Evolutionary conservation across 345 rosid genomes (phyloP), one percentile per base, ranked within the genome.

Genomic region (Viola odorata): DNA sequence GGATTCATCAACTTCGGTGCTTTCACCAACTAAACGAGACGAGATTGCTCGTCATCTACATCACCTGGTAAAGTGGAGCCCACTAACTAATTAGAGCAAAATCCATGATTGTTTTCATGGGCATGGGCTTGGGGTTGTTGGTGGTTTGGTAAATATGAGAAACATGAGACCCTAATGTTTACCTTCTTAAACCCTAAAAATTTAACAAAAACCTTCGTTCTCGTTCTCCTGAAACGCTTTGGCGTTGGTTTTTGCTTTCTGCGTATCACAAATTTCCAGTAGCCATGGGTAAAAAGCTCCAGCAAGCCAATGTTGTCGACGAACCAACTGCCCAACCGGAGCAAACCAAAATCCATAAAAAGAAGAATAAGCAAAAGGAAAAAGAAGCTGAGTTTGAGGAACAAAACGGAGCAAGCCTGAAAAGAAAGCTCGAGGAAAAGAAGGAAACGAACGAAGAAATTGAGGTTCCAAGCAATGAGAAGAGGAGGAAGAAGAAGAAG

Each of bases 341-440:
- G n/a, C 44, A 40, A 41, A 37, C 52, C 69, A 2, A 58, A 55
- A 65, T 42, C 17, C 51, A 61, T n/a, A 68, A 67, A 67, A 75
- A 75, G 39, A 65, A 65, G 64, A 66, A 82, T 58, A 79, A 66
- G 70, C 67, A 84, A 66, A 65, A 78, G 69, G 80, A 79, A 70
- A 72, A 62, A 60, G 71, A 72, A 57, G 9, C 44, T n/a, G 57
- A 67, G 53, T 10, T 16, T 11, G 64, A 61, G 10, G 55, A 68
- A 42, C 72, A 55, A 47, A 65, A 63, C 17, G 82, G 71, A 7
- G 6, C 65, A 17, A 71, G 23, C 56, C 63, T 70, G 51, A 70
- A 70, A 72, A 63, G 69, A 58, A 72, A 75, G 51, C 57, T 14
- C 16, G 69, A 74, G 41, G 74, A 73, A 37, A 62, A 63, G 4